Evolutionary conservation across 116 monocot genomes (phyloP), one percentile per base, ranked within the genome.

Genomic region (Phalaenopsis hybrid): DNA sequence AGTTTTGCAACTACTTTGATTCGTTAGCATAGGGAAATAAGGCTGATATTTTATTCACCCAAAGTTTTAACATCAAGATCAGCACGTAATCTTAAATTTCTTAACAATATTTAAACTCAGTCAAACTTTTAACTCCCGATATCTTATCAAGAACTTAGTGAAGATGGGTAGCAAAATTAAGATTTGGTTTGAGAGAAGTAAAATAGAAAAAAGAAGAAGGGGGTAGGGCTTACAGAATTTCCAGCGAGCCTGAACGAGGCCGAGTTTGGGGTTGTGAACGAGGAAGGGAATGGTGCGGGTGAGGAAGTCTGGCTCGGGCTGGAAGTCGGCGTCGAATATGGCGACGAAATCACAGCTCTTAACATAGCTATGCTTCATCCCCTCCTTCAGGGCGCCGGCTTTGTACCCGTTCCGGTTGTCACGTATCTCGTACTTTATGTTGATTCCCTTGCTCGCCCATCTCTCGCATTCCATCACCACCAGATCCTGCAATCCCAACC

Each of bases 301-400:
- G 82, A 95, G 90, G 85, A 91, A 95, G 85, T 95, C 91, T 44
- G 91, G 88, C 44, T 95, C 95, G 9, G 95, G 95, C 83, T 91
- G 92, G 88, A 95, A 95, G 83, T 95, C 95, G 58, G 95, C 95
- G 73, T 95, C 95, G 75, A 95, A 95, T 79, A 95, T 92, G 76
- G 82, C 92, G 13, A 92, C 92, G 80, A 88, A 92, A 46, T 95
- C 92, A 57, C 95, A 95, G 55, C 77, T 73, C 82, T 88, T 86
- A 16, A 89, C 95, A 80, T 95, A 95, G 83, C 33, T 75, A 69
- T 80, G 89, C 88, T 87, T 87, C 95, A 95, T 92, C 61, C 95
- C 95, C 9, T 89, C 91, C 82, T 84, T 88, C 28, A 95, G 83
- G 0, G 95, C 95, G 10, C 95, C 95, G 0, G 95, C 95, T 81